These are phyloP conservation scores for Penicillium freii DNA, from an alignment of 2,329 filamentous ascomycete genomes.

Conservation along the genomic window DNA sequence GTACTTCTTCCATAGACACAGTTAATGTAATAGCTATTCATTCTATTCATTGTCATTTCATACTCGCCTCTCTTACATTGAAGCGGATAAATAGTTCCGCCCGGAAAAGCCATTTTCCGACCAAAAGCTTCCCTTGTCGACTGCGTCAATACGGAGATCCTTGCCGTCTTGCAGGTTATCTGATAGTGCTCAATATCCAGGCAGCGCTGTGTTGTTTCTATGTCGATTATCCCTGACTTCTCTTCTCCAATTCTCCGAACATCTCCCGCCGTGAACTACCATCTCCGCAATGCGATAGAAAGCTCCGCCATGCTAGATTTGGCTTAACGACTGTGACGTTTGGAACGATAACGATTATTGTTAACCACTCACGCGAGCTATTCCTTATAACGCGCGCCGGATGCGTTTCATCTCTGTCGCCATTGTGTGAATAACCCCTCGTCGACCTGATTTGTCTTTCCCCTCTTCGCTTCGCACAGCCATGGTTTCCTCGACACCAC, in stretches of 20 bases:
- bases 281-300: slow-evolving; percentile 4
- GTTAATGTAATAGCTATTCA: neutral
- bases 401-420: slow-evolving; percentile 14
- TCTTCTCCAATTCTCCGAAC: neutral
- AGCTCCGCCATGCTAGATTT: slow-evolving; percentile 9
- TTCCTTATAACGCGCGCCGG: slow-evolving; percentile 15
- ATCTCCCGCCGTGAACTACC: neutral
- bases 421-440: neutral
- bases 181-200: neutral
- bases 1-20: neutral
- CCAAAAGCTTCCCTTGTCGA: slow-evolving; percentile 3
- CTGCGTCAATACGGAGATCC: neutral
- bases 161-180: neutral
- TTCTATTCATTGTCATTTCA: neutral
- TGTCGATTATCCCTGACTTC: neutral
- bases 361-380: neutral
- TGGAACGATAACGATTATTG: slow-evolving; percentile 5
- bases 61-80: neutral
- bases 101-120: neutral
- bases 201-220: neutral
- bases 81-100: neutral
- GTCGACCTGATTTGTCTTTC: neutral
- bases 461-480: slow-evolving; percentile 6
- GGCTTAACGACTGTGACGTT: neutral
- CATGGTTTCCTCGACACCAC: slow-evolving; percentile 24